Conservation (phyloP, 176 grass and related monocot species). For the Rhipidocladum racemiflorum region DNA sequence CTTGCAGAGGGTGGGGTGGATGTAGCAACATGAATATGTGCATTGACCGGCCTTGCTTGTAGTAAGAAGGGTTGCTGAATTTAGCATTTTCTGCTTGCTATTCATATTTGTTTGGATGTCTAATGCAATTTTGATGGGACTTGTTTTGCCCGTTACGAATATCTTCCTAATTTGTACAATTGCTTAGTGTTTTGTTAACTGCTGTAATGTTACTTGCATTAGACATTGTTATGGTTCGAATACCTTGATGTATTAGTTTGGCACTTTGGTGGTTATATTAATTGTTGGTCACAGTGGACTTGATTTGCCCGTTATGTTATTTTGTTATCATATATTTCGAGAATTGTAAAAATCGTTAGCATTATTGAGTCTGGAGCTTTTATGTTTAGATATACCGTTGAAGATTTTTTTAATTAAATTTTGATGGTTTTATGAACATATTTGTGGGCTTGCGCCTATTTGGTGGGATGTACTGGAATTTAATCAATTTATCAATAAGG, state of each 20-base stretch:
- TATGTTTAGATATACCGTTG: not conserved
- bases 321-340: not conserved
- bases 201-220: not conserved
- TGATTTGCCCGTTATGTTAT: not conserved
- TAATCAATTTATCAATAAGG: not conserved
- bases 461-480: not conserved
- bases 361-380: not conserved
- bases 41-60: not conserved
- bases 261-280: not conserved
- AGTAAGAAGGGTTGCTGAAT: not conserved
- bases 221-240: no score
- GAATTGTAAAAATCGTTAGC: not conserved
- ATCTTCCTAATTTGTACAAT: not conserved
- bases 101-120: not conserved
- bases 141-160: not conserved
- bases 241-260: not conserved
- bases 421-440: not conserved
- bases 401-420: not conserved
- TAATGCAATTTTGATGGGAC: not conserved
- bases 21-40: not conserved
- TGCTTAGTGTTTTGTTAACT: not conserved
- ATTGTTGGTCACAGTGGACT: not conserved
- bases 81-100: not conserved
- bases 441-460: not conserved
- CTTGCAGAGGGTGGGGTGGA: not conserved